These are phyloP conservation scores for Lentinula raphanica DNA, from an alignment of 768 basidiomycete species.

Conservation along the genomic window DNA sequence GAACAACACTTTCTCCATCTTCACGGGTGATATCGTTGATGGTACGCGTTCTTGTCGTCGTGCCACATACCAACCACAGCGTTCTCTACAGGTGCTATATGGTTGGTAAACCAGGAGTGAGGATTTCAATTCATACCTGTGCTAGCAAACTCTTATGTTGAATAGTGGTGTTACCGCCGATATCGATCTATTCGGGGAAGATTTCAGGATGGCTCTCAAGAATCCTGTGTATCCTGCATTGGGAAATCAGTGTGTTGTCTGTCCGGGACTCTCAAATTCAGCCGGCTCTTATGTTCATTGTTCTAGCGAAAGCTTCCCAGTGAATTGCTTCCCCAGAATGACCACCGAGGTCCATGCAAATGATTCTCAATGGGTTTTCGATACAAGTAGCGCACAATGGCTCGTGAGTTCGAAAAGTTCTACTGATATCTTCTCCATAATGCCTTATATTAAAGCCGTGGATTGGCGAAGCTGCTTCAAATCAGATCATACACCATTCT, in stretches of 20 bases:
- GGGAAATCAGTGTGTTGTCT: slow-evolving; percentile 46
- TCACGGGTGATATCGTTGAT: slow-evolving; percentile 64
- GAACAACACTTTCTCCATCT: slow-evolving; percentile 45
- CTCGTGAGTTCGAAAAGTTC: slow-evolving; percentile 21
- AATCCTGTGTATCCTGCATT: slow-evolving; percentile 44
- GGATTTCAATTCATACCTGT: slow-evolving; percentile 8
- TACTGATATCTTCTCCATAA: not conserved
- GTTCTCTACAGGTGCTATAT: slow-evolving; percentile 39
- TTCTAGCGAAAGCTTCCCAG: slow-evolving; percentile 51
- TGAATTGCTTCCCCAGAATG: slow-evolving; percentile 52
- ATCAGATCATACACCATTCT: slow-evolving; percentile 40
- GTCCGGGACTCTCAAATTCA: not conserved
- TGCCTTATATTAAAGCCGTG: slow-evolving; percentile 31
- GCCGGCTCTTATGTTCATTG: not conserved
- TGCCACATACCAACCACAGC: not conserved
- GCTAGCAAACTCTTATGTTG: not conserved
- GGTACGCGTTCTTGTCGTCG: slow-evolving; percentile 24
- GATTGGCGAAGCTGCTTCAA: slow-evolving; percentile 38
- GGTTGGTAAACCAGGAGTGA: slow-evolving; percentile 42
- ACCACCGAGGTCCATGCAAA: slow-evolving; percentile 29
- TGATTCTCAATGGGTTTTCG: slow-evolving; percentile 51
- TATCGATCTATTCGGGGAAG: slow-evolving; percentile 39
- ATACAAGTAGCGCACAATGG: slow-evolving; percentile 47
- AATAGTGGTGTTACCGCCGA: slow-evolving; percentile 39
- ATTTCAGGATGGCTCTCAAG: slow-evolving; percentile 35